A percentile compares a stretch with the other conserved stretches of the same genome.
These are phyloP conservation scores for Gymnopilus junonius DNA, from an alignment of 768 basidiomycete species.

Conservation along the genomic window DNA sequence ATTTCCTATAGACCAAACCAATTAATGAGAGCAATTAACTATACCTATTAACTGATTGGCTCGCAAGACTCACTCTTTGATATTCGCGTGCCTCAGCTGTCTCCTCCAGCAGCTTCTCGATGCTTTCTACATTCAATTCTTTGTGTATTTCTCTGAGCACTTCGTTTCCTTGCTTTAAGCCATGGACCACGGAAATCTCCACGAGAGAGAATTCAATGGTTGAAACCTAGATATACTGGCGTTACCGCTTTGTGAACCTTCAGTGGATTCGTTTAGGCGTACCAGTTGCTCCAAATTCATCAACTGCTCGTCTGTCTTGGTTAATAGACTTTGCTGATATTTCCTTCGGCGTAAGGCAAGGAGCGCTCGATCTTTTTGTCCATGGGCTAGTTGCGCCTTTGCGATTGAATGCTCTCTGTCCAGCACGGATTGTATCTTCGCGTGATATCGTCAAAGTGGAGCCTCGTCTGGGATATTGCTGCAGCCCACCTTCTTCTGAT, in stretches of 20 bases:
- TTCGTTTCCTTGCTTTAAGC: conserved; percentile 90
- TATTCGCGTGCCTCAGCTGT: conserved; percentile 93
- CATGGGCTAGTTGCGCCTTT: conserved; percentile 75
- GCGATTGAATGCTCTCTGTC: conserved; percentile 92
- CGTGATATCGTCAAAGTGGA: not conserved
- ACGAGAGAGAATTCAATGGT: conserved; percentile 97
- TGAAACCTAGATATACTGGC: conserved; percentile 65
- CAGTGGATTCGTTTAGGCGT: conserved; percentile 26
- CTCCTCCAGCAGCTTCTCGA: conserved; percentile 94
- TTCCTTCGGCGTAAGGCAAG: conserved; percentile 89
- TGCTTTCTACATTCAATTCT: conserved; percentile 89
- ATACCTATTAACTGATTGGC: not conserved
- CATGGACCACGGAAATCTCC: conserved; percentile 90
- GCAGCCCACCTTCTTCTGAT: conserved; percentile 83
- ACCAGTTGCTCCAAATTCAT: conserved; percentile 90
- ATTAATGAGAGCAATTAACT: conserved; percentile 4
- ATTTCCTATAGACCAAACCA: conserved; percentile 94
- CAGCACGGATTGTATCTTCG: conserved; percentile 83
- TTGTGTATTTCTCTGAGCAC: conserved; percentile 94
- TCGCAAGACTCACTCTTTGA: conserved; percentile 63
- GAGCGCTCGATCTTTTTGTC: conserved; percentile 86
- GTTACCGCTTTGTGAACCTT: not conserved
- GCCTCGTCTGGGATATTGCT: not conserved
- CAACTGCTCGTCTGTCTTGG: conserved; percentile 89
- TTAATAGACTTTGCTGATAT: conserved; percentile 87